Evolutionary conservation across 2,329 filamentous ascomycete species (phyloP).

Genomic region (Colletotrichum sidae): DNA sequence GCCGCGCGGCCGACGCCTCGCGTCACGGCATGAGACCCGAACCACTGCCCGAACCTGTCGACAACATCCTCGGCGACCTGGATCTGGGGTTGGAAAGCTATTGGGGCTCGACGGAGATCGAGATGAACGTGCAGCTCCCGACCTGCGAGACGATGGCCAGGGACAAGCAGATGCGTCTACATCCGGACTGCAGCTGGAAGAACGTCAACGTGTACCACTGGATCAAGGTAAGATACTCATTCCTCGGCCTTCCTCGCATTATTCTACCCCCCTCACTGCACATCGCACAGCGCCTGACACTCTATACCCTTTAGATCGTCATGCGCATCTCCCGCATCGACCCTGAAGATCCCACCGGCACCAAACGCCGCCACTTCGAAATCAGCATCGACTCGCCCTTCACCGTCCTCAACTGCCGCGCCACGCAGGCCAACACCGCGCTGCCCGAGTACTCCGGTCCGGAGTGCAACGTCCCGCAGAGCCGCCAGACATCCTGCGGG

Average conservation of each 20-base stretch:
- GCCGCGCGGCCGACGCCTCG: conserved; percentile 66
- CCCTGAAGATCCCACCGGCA: conserved; percentile 75
- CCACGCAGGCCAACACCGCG: conserved; percentile 89
- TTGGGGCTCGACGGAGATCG: conserved; percentile 91
- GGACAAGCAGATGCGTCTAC: conserved; percentile 73
- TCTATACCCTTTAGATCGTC: conserved; percentile 72
- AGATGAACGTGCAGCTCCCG: conserved; percentile 92
- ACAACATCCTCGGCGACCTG: conserved; percentile 85
- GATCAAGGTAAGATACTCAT: conserved; percentile 79
- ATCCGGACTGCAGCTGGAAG: conserved; percentile 93
- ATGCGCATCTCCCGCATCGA: conserved; percentile 91
- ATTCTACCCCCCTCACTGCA: conserved; percentile 33
- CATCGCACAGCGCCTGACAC: no score
- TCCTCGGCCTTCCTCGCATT: background rate
- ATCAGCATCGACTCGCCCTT: conserved; percentile 97
- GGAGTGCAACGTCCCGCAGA: conserved; percentile 56
- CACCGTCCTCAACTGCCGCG: conserved; percentile 91
- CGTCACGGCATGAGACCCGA: conserved; percentile 52
- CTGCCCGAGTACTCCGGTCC: conserved; percentile 79
- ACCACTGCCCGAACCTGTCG: conserved; percentile 63
- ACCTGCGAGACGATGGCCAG: conserved; percentile 89
- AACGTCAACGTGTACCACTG: conserved; percentile 95
- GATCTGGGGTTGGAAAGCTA: conserved; percentile 76
- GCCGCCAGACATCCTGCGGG: conserved; percentile 62
- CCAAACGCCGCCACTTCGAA: conserved; percentile 88